Base-by-base conservation (phyloP, 164 flowering plant species). In the Sextonia rubra region DNA sequence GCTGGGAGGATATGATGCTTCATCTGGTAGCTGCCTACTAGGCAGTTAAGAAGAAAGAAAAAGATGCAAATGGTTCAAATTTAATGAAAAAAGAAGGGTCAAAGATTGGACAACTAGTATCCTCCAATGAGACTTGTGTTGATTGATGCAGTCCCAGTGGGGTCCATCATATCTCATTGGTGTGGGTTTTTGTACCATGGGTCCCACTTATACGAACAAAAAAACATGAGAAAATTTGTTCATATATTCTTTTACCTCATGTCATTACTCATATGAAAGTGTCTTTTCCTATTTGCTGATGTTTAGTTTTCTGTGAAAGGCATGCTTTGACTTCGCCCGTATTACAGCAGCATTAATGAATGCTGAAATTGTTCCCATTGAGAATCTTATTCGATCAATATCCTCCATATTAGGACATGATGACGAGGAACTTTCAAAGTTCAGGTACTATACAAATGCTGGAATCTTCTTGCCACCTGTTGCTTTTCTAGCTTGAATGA, bases 281-380 rank as follows among this genome's bases (percentile, higher is more conserved):
- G 44, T 15, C 44, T 64, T 61, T 64, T 64, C 30, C 67, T 17
- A 4, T 64, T 64, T 29, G 18, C 67, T 64, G 67, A 64, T 29
- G 67, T 29, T 64, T 32, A 32, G 22, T 1, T 18, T 79, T 82
- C 69, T 85, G 47, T 86, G 73, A 37, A 81, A 95, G 99, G 98
- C 97, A 72, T 91, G 94, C 80, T 90, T 93, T 83, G 99, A 96
- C 78, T 91, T 93, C 76, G 89, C 85, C 27, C 87, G 94, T 55
- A 80, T 89, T 63, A 48, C 86, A 60, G 83, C 87, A 77, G 81
- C 90, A 63, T 81, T 83, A 18, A 68, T 82, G 69, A 86, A 82
- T 75, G 79, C 69, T 81, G 88, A 87, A 64, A 74, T 93, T 68
- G 74, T 96, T 82, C 98, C 99, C 12, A 72, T 76, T 73, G 89